These are phyloP conservation scores for Metschnikowia cerradonensis DNA, from an alignment of 805 yeast species.

Conservation along the genomic window DNA sequence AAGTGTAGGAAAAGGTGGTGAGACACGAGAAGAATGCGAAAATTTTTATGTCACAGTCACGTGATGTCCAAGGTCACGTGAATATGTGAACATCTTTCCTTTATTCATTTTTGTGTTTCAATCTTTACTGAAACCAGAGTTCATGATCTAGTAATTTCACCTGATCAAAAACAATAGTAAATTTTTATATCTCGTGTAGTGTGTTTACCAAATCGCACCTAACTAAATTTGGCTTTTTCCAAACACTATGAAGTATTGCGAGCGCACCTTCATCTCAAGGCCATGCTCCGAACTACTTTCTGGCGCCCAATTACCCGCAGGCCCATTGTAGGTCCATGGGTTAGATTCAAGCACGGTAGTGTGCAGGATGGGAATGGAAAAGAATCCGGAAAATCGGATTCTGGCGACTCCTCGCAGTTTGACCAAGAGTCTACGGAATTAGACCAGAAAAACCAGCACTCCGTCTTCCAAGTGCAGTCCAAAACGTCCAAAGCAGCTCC, in stretches of 20 bases:
- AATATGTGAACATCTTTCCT: too few relatives aligned
- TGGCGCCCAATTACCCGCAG: background rate
- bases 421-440: background rate
- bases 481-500: conserved; percentile 16
- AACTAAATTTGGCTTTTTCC: too few relatives aligned
- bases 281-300: conserved; percentile 1
- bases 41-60: background rate
- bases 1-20: too few relatives aligned
- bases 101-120: too few relatives aligned
- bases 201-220: too few relatives aligned
- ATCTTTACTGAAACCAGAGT: too few relatives aligned
- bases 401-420: background rate
- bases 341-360: background rate
- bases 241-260: background rate
- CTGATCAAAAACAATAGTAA: too few relatives aligned
- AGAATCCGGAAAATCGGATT: background rate
- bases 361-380: background rate
- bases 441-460: background rate
- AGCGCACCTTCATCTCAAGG: background rate
- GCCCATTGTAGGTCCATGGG: background rate
- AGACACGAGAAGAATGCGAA: background rate
- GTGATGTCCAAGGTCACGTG: too few relatives aligned
- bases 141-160: too few relatives aligned
- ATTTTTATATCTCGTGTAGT: background rate
- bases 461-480: conserved; percentile 8